phyloP scores from a whole-genome alignment of 345 rosid species.

The Boechera divaricarpa region DNA sequence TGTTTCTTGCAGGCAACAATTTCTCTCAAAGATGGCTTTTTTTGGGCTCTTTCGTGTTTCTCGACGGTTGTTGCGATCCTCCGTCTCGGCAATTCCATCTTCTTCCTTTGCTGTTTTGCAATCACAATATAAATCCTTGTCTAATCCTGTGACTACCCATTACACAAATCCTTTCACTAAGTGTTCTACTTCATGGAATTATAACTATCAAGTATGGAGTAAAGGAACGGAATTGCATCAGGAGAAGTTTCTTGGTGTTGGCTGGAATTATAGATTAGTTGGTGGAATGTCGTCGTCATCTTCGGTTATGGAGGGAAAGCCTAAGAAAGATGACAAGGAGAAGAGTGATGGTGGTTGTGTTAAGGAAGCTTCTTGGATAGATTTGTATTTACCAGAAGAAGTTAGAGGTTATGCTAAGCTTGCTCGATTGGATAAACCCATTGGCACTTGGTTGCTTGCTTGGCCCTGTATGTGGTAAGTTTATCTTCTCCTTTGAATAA shows the following conservation, averaged over 20 bases:
- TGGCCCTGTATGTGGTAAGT: conserved; percentile 97
- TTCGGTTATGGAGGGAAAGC: conserved; percentile 41
- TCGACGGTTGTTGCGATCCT: conserved; percentile 40
- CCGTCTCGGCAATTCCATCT: conserved; percentile 40
- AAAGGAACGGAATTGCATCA: conserved; percentile 9
- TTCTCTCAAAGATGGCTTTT: conserved; percentile 44
- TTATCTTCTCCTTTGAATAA: not conserved
- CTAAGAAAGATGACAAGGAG: conserved; percentile 44
- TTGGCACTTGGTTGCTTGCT: conserved; percentile 92
- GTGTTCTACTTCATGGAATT: conserved; percentile 25
- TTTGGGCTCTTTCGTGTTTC: conserved; percentile 40
- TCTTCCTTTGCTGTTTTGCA: conserved; percentile 6
- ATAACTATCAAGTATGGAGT: conserved; percentile 28
- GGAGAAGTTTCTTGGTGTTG: conserved; percentile 31
- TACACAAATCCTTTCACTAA: conserved; percentile 9
- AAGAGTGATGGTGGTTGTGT: conserved; percentile 40
- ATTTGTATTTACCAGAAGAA: conserved; percentile 63
- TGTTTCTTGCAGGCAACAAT: conserved; percentile 10
- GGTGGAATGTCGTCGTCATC: conserved; percentile 53
- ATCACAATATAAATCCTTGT: conserved; percentile 23
- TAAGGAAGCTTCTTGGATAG: conserved; percentile 65
- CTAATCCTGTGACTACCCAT: conserved; percentile 21
- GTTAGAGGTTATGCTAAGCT: conserved; percentile 75
- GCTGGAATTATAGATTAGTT: conserved; percentile 39
- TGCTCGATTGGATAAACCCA: conserved; percentile 84